A percentile compares a stretch with the other conserved stretches of the same genome.
These are phyloP conservation scores for Phytophthora sansomeana DNA, from an alignment of 352 stramenopile genomes.

Conservation along the genomic window DNA sequence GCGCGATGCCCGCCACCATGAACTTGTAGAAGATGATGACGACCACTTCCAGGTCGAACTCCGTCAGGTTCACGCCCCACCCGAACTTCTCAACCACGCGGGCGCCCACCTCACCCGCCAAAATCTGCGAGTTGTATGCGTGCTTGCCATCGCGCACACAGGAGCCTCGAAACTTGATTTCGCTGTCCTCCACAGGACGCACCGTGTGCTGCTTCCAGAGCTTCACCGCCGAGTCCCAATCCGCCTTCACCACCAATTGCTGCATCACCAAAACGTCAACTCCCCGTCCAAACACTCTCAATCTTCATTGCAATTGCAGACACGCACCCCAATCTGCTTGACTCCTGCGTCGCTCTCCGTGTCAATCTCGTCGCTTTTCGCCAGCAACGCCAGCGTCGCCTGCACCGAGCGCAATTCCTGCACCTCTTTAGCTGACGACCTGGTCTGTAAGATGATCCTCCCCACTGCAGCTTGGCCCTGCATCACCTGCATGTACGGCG, in stretches of 20 bases:
- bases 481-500: constrained; percentile 70
- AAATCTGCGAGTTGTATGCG: constrained; percentile 70
- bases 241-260: constrained; percentile 52
- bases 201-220: constrained; percentile 65
- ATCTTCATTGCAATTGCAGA: neutral
- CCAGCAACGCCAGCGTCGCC: constrained; percentile 64
- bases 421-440: constrained; percentile 56
- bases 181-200: constrained; percentile 23
- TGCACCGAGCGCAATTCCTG: constrained; percentile 66
- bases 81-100: constrained; percentile 62
- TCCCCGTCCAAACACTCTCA: constrained; percentile 4
- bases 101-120: constrained; percentile 70
- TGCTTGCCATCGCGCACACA: constrained; percentile 84
- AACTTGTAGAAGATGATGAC: constrained; percentile 79
- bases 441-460: constrained; percentile 67
- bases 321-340: constrained; percentile 69
- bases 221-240: constrained; percentile 63
- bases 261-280: constrained; percentile 25
- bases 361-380: constrained; percentile 62
- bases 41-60: constrained; percentile 80
- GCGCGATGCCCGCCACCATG: constrained; percentile 70
- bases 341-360: constrained; percentile 56
- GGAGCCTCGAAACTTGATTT: constrained; percentile 73
- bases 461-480: constrained; percentile 79
- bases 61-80: constrained; percentile 69